phyloP scores from a whole-genome alignment of 1,139 yeast species.

The Trichomonascaceae sp. region DNA sequence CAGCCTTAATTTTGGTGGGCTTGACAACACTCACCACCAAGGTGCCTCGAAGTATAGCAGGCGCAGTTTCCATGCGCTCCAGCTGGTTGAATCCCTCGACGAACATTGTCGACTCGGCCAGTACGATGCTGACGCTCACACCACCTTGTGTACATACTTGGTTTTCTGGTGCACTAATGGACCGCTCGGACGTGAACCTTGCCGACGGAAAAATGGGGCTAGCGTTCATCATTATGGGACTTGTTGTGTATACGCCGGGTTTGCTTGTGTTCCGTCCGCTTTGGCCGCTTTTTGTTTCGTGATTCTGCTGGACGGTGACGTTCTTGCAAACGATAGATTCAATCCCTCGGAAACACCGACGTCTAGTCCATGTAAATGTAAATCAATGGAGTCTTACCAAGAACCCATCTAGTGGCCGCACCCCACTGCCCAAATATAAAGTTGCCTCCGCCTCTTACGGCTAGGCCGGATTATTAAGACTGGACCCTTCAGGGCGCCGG shows the following conservation, averaged over 20 bases:
- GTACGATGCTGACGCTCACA: constrained; percentile 28
- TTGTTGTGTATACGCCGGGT: background rate
- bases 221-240: constrained; percentile 1
- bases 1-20: constrained; percentile 59
- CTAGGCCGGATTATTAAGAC: too few relatives aligned
- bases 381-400: too few relatives aligned
- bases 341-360: too few relatives aligned
- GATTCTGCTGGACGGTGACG: too few relatives aligned
- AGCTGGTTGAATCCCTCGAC: constrained; percentile 66
- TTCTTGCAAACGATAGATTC: too few relatives aligned
- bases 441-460: too few relatives aligned
- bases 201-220: constrained; percentile 7
- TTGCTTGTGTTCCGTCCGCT: too few relatives aligned
- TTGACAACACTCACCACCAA: constrained; percentile 58
- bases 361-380: too few relatives aligned
- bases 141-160: constrained; percentile 11
- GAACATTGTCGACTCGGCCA: constrained; percentile 71
- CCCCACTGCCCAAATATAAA: too few relatives aligned
- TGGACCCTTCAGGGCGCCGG: too few relatives aligned
- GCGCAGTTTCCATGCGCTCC: constrained; percentile 59
- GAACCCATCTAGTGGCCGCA: too few relatives aligned
- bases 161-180: constrained; percentile 9
- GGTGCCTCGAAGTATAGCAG: constrained; percentile 76
- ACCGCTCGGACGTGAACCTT: constrained; percentile 7
- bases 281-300: too few relatives aligned